Conservation (phyloP, 2,329 filamentous ascomycete genomes). For the Cercospora zeina region DNA sequence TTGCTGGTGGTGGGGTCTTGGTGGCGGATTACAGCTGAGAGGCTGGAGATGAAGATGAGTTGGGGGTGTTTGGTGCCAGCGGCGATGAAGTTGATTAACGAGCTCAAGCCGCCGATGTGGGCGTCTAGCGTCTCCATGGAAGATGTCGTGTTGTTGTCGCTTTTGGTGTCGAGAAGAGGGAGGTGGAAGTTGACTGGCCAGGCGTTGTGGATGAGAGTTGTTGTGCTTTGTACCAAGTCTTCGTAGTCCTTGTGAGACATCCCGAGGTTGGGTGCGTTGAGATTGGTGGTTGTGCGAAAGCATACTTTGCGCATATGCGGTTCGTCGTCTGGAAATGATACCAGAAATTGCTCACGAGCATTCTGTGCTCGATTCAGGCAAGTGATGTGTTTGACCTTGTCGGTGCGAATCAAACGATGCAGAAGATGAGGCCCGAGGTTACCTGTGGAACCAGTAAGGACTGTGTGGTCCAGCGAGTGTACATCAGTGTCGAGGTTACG, state of each 20-base stretch:
- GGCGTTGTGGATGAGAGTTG: constrained; percentile 42
- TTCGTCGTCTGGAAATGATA: constrained; percentile 24
- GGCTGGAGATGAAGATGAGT: constrained; percentile 7
- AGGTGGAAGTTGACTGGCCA: constrained; percentile 45
- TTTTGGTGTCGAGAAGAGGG: constrained; percentile 36
- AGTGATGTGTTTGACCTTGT: constrained; percentile 32
- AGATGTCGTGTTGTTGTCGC: constrained; percentile 19
- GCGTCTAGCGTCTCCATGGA: neutral
- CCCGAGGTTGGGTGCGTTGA: constrained; percentile 32
- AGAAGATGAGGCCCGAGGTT: constrained; percentile 42
- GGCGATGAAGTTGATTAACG: constrained; percentile 23
- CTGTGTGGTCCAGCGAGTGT: constrained; percentile 23
- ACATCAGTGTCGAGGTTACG: neutral
- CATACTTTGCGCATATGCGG: neutral
- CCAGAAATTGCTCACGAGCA: constrained; percentile 24
- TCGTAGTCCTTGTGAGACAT: constrained; percentile 28
- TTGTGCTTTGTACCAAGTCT: constrained; percentile 29
- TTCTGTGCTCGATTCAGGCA: constrained; percentile 36
- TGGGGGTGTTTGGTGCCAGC: constrained; percentile 4
- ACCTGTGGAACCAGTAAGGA: constrained; percentile 44
- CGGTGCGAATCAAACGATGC: constrained; percentile 32
- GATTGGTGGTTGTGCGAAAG: constrained; percentile 20
- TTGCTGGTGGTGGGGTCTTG: neutral
- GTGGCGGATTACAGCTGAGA: neutral
- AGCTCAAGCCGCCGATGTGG: neutral